Evolutionary conservation across 306 rosid species (phyloP).

Genomic region (Dalbergia oliveri): DNA sequence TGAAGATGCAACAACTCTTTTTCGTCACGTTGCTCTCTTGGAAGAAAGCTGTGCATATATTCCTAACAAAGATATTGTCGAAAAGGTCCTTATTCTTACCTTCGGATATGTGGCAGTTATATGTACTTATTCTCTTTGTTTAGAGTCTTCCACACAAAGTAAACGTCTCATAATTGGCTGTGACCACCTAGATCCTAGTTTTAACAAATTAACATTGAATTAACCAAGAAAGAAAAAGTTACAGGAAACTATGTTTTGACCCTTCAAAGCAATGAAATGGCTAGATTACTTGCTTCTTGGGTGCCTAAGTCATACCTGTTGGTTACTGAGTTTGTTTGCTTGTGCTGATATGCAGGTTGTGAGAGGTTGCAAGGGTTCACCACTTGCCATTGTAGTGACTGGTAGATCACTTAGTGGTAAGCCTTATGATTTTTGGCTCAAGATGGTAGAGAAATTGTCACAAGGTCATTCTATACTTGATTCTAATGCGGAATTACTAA

Average conservation of each 20-base stretch:
- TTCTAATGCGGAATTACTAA: slow-evolving; percentile 50
- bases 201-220: not conserved
- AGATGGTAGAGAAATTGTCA: slow-evolving; percentile 44
- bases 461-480: slow-evolving; percentile 56
- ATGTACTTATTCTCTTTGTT: not conserved
- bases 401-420: slow-evolving; percentile 55
- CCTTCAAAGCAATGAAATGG: not conserved
- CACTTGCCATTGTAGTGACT: slow-evolving; percentile 61
- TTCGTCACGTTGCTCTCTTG: slow-evolving; percentile 52
- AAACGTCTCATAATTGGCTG: not conserved
- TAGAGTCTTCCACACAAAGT: not conserved
- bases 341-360: slow-evolving; percentile 59
- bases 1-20: slow-evolving; percentile 59
- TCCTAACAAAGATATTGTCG: slow-evolving; percentile 44
- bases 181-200: not conserved
- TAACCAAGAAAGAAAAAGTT: not conserved
- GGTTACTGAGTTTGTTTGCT: slow-evolving; percentile 6
- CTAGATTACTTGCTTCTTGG: not conserved
- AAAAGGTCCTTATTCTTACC: slow-evolving; percentile 52
- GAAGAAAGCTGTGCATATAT: slow-evolving; percentile 30
- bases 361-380: slow-evolving; percentile 60
- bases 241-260: not conserved
- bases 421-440: slow-evolving; percentile 53
- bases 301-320: not conserved
- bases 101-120: not conserved